Evolutionary conservation across 2,329 filamentous ascomycete genomes (phyloP).

Genomic region (Arthrobotrys sphaeroides): DNA sequence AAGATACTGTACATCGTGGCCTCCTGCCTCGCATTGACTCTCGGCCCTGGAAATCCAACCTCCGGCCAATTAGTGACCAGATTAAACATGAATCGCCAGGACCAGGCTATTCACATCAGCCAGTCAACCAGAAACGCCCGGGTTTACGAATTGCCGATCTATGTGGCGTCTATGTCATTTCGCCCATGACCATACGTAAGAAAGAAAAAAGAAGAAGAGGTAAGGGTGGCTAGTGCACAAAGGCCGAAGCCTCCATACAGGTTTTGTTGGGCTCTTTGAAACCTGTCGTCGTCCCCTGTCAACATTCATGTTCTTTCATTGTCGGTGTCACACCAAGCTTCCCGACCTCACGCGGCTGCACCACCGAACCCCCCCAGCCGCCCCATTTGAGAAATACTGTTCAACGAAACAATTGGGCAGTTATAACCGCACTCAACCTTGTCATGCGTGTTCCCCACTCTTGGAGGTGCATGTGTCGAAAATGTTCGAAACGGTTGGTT

Average conservation of each 20-base stretch:
- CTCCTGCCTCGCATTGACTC: not conserved
- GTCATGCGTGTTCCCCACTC: not conserved
- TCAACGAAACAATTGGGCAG: not conserved
- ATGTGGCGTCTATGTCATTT: constrained; percentile 4
- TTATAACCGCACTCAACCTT: too few species aligned
- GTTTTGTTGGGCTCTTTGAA: not conserved
- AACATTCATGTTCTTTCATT: too few species aligned
- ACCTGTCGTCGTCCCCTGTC: not conserved
- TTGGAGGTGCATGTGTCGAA: not conserved
- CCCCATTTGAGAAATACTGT: not conserved
- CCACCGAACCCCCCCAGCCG: not conserved
- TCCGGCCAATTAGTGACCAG: not conserved
- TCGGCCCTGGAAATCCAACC: not conserved
- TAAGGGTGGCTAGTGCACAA: not conserved
- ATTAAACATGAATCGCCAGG: not conserved
- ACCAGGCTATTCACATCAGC: constrained; percentile 1
- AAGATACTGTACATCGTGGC: not conserved
- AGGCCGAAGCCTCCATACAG: not conserved
- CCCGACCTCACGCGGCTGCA: too few species aligned
- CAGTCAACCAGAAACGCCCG: not conserved
- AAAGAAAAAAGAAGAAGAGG: too few species aligned
- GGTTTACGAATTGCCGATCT: not conserved
- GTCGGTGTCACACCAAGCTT: not conserved
- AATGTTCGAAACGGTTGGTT: not conserved
- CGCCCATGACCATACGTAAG: not conserved